These are phyloP conservation scores for Stemphylium beticola DNA, from an alignment of 2,329 filamentous ascomycete genomes.

Conservation along the genomic window DNA sequence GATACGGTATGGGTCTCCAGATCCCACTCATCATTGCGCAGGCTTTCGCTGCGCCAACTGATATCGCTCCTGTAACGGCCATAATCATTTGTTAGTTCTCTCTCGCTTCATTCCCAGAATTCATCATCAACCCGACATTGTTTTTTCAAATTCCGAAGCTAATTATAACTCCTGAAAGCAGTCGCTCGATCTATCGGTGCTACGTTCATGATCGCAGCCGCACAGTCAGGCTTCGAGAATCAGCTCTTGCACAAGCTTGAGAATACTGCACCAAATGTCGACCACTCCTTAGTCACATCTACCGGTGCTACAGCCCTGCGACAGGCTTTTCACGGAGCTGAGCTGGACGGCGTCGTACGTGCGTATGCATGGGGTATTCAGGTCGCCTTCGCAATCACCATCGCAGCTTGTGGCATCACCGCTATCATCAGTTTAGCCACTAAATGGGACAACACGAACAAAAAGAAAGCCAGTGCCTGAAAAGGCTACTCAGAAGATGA, in stretches of 20 bases:
- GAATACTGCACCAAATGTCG: background rate
- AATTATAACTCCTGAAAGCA: background rate
- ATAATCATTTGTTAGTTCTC: background rate
- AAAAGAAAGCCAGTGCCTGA: background rate
- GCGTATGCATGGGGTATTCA: background rate
- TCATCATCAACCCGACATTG: background rate
- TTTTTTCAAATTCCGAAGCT: background rate
- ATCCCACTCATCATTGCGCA: constrained; percentile 47
- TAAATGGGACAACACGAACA: background rate
- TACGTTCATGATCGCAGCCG: background rate
- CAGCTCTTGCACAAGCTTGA: background rate
- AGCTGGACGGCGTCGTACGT: background rate
- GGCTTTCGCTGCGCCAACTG: constrained; percentile 14
- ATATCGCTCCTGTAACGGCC: background rate
- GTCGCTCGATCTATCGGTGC: background rate
- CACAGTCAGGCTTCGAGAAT: background rate
- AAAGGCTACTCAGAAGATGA: background rate
- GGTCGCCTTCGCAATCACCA: background rate
- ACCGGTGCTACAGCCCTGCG: background rate
- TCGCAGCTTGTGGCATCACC: background rate
- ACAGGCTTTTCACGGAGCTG: background rate
- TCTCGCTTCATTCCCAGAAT: background rate
- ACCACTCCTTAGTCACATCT: background rate
- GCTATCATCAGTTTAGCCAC: background rate
- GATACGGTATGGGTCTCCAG: constrained; percentile 33